Base-by-base conservation (phyloP, 2,329 filamentous ascomycete genomes). In the Fusarium mexicanum region DNA sequence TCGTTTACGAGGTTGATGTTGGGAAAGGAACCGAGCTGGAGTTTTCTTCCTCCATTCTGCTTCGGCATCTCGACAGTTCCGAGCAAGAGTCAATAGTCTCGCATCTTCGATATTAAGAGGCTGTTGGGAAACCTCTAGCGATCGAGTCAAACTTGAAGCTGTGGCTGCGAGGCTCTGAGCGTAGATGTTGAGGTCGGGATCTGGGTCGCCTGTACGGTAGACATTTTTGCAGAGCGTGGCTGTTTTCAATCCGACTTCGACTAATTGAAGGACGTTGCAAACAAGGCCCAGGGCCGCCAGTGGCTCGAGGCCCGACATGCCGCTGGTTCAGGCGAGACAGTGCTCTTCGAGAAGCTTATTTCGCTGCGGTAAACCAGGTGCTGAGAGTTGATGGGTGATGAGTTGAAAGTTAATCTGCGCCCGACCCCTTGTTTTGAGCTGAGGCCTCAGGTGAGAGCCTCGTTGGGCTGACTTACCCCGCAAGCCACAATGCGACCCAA, bases 71-170 rank as follows among this genome's bases (percentile, higher is more conserved):
- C 17, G n/a, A 5, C 50, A 53, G 2, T 17, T 16, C 0, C 5
- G 50, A 22, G 50, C 33, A 0, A 53, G 33, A 7, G 3, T 12
- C 18, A 37, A 0, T 0, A 53, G 33, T 1, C 33, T 26, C 10
- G 4, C 0, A 0, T 53, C 18, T 0, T 22, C n/a, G 3, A 3
- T 3, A 0, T 2, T 17, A 1, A 26, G 33, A 12, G 50, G 50
- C 2, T 53, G 13, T 0, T 16, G 33, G 0, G 50, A 37, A 2
- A 0, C 0, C 0, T 53, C 7, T 2, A 53, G n/a, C 3, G 13
- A 26, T 0, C 12, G 13, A 0, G 1, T 26, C 10, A 53, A 12
- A 0, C 0, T 26, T 2, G n/a, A 26, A 2, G 50, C 33, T 0
- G 13, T 22, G 0, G 0, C n/a, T 9, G 33, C 18, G 2, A 54